Evolutionary conservation across 2,329 filamentous ascomycete species (phyloP), one percentile per base, ranked within the genome.

Genomic region (Phaeoacremonium minimum): DNA sequence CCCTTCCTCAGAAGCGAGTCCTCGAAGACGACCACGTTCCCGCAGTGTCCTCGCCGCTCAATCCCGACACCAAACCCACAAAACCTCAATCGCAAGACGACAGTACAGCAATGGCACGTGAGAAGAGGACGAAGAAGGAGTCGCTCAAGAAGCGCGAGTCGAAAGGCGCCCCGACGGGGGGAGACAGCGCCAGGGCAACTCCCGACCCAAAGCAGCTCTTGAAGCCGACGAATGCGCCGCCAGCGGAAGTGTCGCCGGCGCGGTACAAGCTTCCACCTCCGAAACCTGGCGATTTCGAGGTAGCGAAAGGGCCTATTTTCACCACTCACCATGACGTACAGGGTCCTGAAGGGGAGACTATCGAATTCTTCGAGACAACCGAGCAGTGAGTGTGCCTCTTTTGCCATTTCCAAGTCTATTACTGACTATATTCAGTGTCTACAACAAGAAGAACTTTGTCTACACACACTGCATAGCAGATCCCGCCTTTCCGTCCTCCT

Each of bases 401-500:
- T 16, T 6, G 30, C 19, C 18, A 13, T 18, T 11, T 17, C 30
- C 11, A 18, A 8, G 13, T 30, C 30, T 28, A 33, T 33, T 33
- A 28, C 19, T 11, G 18, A 30, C 33, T 12, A 6, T 2, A 18
- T 4, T 11, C 13, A 77, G 75, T 52, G 75, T 79, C 13, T 75
- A 68, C 40, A 83, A 83, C 46, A 81, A 82, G 49, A 81, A 79
- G 51, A 77, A 83, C 37, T 97, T 91, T 57, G 85, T 88, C 41
- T 97, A 97, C 58, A 85, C 83, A 19, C 86, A 90, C 50, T 94
- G 87, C 56, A 90, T 96, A 46, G 88, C 89, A 47, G 90, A 96
- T 48, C 88, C 89, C 2, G 72, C 77, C 15, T 95, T 96, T 53
- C 83, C 87, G 6, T 87, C 89, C 45, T 89, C 82, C 45, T 78